Conservation (phyloP, 148 eudicot genomes). For the Drosera capensis region DNA sequence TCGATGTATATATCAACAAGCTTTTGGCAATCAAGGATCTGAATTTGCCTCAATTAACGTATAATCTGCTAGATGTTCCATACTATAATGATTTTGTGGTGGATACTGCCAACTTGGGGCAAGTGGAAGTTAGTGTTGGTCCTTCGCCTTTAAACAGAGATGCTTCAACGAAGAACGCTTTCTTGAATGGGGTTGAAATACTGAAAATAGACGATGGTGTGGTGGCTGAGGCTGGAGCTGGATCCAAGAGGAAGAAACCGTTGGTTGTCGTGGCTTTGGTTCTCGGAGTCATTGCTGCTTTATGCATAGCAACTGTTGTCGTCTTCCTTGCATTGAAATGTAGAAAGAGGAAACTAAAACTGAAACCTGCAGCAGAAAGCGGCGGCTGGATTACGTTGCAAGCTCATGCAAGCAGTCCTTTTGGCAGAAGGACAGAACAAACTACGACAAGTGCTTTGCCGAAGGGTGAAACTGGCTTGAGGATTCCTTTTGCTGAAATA, state of each 20-base stretch:
- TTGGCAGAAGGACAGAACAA: slow-evolving; percentile 49
- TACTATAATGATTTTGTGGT: slow-evolving; percentile 49
- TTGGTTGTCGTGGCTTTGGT: slow-evolving; percentile 36
- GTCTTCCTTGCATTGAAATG: slow-evolving; percentile 18
- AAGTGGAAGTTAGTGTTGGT: slow-evolving; percentile 52
- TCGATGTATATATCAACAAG: slow-evolving; percentile 60
- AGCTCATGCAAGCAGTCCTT: slow-evolving; percentile 28
- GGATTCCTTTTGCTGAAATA: slow-evolving; percentile 63
- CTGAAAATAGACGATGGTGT: slow-evolving; percentile 57
- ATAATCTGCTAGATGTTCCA: slow-evolving; percentile 39
- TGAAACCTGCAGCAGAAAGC: slow-evolving; percentile 39
- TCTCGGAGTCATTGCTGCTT: slow-evolving; percentile 31
- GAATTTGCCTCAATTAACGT: slow-evolving; percentile 52
- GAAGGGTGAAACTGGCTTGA: slow-evolving; percentile 32
- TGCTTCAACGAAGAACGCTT: slow-evolving; percentile 45
- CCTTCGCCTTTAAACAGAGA: slow-evolving; percentile 73
- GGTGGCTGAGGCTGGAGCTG: not conserved
- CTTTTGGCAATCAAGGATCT: slow-evolving; percentile 58
- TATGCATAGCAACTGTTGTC: slow-evolving; percentile 21
- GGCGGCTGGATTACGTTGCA: slow-evolving; percentile 69
- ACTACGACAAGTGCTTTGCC: slow-evolving; percentile 31
- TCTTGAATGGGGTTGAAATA: slow-evolving; percentile 87
- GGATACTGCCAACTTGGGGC: slow-evolving; percentile 30
- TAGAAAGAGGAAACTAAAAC: slow-evolving; percentile 31
- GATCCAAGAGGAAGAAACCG: slow-evolving; percentile 17